Evolutionary conservation across 2,329 filamentous ascomycete genomes (phyloP).

Genomic region (Lasiodiplodia gonubiensis): DNA sequence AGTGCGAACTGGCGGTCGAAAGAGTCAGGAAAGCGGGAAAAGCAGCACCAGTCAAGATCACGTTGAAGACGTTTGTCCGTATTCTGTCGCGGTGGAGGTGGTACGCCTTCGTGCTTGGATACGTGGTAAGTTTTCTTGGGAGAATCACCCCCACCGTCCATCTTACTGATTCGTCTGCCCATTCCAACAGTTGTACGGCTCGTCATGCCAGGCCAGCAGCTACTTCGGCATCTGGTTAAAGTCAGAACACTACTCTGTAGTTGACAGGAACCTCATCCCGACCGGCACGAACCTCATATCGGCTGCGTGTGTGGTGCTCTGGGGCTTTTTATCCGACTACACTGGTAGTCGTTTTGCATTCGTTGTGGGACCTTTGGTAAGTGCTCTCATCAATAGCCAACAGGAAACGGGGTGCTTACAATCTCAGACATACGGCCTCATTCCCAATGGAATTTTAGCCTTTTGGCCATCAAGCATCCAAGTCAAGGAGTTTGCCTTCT

Average conservation of each 20-base stretch:
- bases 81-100: slow-evolving; percentile 15
- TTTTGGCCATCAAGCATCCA: slow-evolving; percentile 35
- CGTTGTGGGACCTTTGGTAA: slow-evolving; percentile 5
- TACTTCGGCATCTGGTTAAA: slow-evolving; percentile 25
- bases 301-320: neutral
- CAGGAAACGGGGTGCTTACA: neutral
- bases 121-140: neutral
- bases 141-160: rapidly evolving
- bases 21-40: slow-evolving; percentile 13
- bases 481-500: slow-evolving; percentile 40
- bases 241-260: slow-evolving; percentile 16
- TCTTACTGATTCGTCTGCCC: neutral
- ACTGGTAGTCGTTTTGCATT: slow-evolving; percentile 1
- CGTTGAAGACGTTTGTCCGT: slow-evolving; percentile 3
- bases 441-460: slow-evolving; percentile 44
- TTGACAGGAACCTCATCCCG: slow-evolving; percentile 16
- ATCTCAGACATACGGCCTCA: slow-evolving; percentile 35
- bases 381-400: too few species aligned
- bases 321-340: slow-evolving; percentile 7
- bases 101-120: slow-evolving; percentile 6
- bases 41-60: slow-evolving; percentile 13
- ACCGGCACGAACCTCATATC: slow-evolving; percentile 6
- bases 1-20: slow-evolving; percentile 8
- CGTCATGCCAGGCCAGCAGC: slow-evolving; percentile 38
- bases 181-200: slow-evolving; percentile 21